Evolutionary conservation across 306 rosid species (phyloP).

Genomic region (Urtica urens): DNA sequence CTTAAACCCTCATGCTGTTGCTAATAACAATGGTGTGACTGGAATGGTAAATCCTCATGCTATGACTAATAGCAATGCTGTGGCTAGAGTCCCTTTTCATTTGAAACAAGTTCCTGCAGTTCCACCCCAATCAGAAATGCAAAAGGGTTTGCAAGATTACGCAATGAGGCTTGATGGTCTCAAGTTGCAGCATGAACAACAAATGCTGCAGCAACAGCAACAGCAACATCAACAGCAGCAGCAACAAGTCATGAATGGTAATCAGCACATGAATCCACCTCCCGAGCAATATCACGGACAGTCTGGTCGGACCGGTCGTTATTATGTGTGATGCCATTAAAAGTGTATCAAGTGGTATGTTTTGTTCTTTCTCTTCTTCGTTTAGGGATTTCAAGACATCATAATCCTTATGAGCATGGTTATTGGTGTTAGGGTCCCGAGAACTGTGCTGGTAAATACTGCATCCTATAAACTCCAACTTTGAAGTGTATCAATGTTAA

Average conservation of each 20-base stretch:
- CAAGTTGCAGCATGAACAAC: conserved; percentile 57
- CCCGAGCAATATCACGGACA: conserved; percentile 91
- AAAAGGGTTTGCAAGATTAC: conserved; percentile 65
- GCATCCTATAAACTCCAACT: conserved; percentile 48
- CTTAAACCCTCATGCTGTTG: conserved; percentile 30
- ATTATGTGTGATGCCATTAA: conserved; percentile 66
- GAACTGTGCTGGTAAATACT: conserved; percentile 52
- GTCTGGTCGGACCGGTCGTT: conserved; percentile 69
- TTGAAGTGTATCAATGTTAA: conserved; percentile 54
- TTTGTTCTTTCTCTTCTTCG: conserved; percentile 9
- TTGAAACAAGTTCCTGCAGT: conserved; percentile 67
- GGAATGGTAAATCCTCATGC: not conserved
- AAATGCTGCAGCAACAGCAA: conserved; percentile 40
- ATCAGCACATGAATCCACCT: conserved; percentile 42
- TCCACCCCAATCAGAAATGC: conserved; percentile 41
- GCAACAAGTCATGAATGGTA: conserved; percentile 45
- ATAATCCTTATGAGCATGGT: not conserved
- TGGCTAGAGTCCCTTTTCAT: conserved; percentile 71
- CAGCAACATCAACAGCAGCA: conserved; percentile 41
- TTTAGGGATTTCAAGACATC: too few species aligned
- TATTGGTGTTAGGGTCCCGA: conserved; percentile 35
- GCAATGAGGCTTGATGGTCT: conserved; percentile 42
- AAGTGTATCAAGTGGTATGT: conserved; percentile 55
- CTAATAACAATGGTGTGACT: conserved; percentile 31
- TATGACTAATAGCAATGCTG: conserved; percentile 33